Evolutionary conservation across 768 basidiomycete species (phyloP), one percentile per base, ranked within the genome.

Genomic region (Glaciozyma antarctica): DNA sequence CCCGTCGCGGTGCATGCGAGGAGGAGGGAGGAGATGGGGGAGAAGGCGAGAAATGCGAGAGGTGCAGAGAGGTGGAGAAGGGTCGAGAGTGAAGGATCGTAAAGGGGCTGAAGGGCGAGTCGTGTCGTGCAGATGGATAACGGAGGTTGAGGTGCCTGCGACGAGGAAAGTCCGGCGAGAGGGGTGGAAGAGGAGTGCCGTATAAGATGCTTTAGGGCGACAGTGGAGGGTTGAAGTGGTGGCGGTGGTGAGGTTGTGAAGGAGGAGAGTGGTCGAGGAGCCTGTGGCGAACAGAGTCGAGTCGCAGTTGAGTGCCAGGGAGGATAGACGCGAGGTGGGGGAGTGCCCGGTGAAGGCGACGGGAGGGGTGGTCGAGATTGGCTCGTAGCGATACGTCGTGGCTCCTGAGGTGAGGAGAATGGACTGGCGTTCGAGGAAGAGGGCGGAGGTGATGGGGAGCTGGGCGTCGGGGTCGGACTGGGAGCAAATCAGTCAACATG

Each of bases 81-180:
- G 22, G 55, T 32, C 34, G 22, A 56, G 55, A 22, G 55, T 38
- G 22, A 56, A n/a, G 55, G 55, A 38, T 34, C 32, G 30, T 15
- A 56, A 32, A 5, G 55, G 55, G 15, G 55, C 55, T 17, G 55
- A 56, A 24, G 55, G 55, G 10, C 38, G 34, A 34, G 55, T 38
- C 21, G 38, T 56, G 28, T 56, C 55, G 38, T 38, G 38, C 34
- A 56, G 55, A 22, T 56, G 55, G 21, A 56, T n/a, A 13, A 41
- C 21, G 38, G 34, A 32, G 30, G 55, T 22, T 3, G 55, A 34
- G 8, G 55, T 56, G 8, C 22, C 55, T n/a, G 55, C 55, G 7
- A 34, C 55, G 55, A 56, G 55, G 55, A 56, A 56, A 17, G 55
- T 56, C 8, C 55, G 55, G 12, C 55, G 55, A 4, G 34, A 21